Base-by-base conservation (phyloP, 441 rosid species). In the Iberis amara region DNA sequence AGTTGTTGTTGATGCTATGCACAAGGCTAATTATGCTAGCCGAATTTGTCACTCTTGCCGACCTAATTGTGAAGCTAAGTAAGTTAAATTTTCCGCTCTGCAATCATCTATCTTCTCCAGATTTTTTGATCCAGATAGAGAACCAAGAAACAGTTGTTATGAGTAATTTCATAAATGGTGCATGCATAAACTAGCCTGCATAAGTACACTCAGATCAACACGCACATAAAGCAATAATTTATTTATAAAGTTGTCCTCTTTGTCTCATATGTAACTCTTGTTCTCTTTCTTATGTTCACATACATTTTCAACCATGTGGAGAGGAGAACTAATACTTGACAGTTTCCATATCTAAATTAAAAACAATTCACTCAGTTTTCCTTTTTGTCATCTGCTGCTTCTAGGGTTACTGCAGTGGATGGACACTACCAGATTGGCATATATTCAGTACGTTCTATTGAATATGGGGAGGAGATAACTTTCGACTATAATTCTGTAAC, bases 1-100 rank as follows among this genome's bases (percentile, higher is more conserved):
- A 67, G 97, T 94, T 62, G 99, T 94, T 37, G 99, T 94, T 52
- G 99, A 94, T 77, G 99, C 99, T 47, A 94, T 94, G 99, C 99
- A 94, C 64, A 94, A 86, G 68, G 99, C 99, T 39, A 94, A 89
- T 74, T 94, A 94, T 57, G 99, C 99, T 1, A 94, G 99, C 68
- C 89, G 99, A 57, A 94, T 94, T 30, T 94, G 99, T 73, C 99
- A 94, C 73, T 94, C 99, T 11, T 94, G 99, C 76, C 88, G 86
- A 59, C 99, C 99, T 57, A 94, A 94, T 71, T 94, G 99, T 62
- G 96, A 89, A 76, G 99, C 99, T 24, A 94, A 94, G 99, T 94
- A 70, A 80, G 89, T 72, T 31, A 37, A 49, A 42, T 55, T 54
- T 27, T 52, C 10, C 51, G 35, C 5, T 12, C 42, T 53, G 43